Evolutionary conservation across 2,329 filamentous ascomycete species (phyloP).

Genomic region (Hymenoscyphus salicellus): DNA sequence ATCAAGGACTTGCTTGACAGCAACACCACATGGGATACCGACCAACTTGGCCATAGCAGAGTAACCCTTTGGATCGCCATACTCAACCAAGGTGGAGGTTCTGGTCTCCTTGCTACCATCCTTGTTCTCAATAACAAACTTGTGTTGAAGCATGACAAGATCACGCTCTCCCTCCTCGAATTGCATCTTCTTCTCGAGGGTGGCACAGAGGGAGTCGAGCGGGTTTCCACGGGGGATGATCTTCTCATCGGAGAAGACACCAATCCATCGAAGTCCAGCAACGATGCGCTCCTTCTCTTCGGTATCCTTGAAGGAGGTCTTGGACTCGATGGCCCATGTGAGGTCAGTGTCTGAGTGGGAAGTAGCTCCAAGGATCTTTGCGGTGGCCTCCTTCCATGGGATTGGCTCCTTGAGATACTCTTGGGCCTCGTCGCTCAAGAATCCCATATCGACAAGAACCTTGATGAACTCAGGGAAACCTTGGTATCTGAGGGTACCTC

Average conservation of each 20-base stretch:
- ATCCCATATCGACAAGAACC: conserved; percentile 83
- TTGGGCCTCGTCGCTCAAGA: conserved; percentile 70
- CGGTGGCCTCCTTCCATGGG: conserved; percentile 81
- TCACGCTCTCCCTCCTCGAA: conserved; percentile 77
- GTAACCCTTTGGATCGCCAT: conserved; percentile 75
- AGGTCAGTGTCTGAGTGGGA: conserved; percentile 69
- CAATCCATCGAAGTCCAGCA: conserved; percentile 70
- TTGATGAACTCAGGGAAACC: conserved; percentile 77
- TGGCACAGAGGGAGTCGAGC: conserved; percentile 86
- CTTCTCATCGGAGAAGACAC: conserved; percentile 57
- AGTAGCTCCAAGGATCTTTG: conserved; percentile 68
- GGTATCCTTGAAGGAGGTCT: conserved; percentile 66
- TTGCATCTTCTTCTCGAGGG: conserved; percentile 87
- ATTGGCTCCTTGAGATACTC: conserved; percentile 64
- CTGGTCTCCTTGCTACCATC: conserved; percentile 74
- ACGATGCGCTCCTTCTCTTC: conserved; percentile 70
- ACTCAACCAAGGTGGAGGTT: conserved; percentile 78
- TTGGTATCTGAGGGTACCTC: conserved; percentile 79
- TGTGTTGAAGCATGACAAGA: conserved; percentile 76
- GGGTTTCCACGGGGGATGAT: conserved; percentile 74
- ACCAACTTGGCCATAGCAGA: conserved; percentile 81
- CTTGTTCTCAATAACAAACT: conserved; percentile 79
- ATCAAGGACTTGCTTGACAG: conserved; percentile 74
- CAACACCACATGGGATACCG: conserved; percentile 71
- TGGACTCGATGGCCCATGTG: conserved; percentile 67